Conservation (phyloP, 768 basidiomycete species). For the Russula brevipes region DNA sequence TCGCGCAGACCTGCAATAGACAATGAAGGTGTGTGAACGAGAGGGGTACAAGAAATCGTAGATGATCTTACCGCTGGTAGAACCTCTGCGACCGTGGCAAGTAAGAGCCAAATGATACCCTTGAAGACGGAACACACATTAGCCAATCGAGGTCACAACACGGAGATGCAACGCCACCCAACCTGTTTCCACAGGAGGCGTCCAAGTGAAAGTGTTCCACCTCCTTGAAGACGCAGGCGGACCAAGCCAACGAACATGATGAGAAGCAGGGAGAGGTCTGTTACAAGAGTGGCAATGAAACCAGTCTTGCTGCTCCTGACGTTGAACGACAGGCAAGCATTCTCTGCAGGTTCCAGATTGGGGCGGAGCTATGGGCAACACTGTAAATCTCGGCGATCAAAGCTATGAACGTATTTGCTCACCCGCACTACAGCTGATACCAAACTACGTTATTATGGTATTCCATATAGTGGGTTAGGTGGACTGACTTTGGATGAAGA, state of each 20-base stretch:
- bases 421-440: not conserved
- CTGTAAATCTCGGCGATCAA: not conserved
- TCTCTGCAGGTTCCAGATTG: not conserved
- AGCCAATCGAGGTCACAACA: not conserved
- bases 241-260: no score
- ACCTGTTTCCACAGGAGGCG: no score
- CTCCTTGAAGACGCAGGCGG: no score
- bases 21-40: not conserved
- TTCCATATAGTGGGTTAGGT: not conserved
- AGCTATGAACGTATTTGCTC: not conserved
- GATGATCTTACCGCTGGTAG: not conserved
- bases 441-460: not conserved
- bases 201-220: no score
- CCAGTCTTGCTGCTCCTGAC: no score
- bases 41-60: not conserved
- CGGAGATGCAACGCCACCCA: no score
- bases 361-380: not conserved
- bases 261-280: no score
- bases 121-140: not conserved
- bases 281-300: no score
- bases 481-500: not conserved
- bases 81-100: not conserved
- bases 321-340: no score
- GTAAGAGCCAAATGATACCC: slow-evolving; percentile 11
- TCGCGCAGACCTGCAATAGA: not conserved